Base-by-base conservation (phyloP, 2,329 filamentous ascomycete species). In the Epichloe scottii region DNA sequence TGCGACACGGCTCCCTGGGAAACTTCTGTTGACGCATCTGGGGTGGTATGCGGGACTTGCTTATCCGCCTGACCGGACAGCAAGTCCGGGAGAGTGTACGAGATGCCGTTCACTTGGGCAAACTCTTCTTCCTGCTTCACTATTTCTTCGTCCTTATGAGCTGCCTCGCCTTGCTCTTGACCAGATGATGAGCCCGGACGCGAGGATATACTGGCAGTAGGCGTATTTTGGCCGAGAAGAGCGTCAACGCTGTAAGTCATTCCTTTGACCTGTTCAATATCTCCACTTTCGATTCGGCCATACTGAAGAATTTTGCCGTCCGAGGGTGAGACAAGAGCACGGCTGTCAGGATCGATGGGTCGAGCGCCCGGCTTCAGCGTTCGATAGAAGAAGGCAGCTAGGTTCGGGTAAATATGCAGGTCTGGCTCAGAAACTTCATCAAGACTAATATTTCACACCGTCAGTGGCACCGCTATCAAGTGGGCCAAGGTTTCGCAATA, bases 221-320 rank as follows among this genome's bases (percentile, higher is more conserved):
- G 78, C 5, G 75, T 78, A 54, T 74, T 73, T 56, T 79, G 82
- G 48, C 93, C 93, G 2, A 98, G 77, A 2, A 98, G 77, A 7
- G 93, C 90, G 64, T 98, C 93, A 50, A 98, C 79, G 58, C 85
- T 95, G 69, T 98, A 98, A 1, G 93, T 98, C 77, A 98, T 93
- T 54, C 93, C 93, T 70, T 98, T 98, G 56, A 98, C 91, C 70
- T 98, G 93, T 67, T 98, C 93, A 42, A 98, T 94, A 62, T 96
- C 89, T 46, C 91, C 90, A 60, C 90, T 82, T 61, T 94, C 85
- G 52, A 98, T 96, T 59, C 82, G 83, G 11, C 93, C 93, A 59
- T 89, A 96, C 61, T 97, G 91, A 26, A 98, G 78, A 44, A 98
- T 78, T 56, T 86, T 85, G 45, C 93, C 93, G 66, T 98, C 93